Evolutionary conservation across 2,329 filamentous ascomycete species (phyloP).

Genomic region (Aspergillus pseudoterreus): DNA sequence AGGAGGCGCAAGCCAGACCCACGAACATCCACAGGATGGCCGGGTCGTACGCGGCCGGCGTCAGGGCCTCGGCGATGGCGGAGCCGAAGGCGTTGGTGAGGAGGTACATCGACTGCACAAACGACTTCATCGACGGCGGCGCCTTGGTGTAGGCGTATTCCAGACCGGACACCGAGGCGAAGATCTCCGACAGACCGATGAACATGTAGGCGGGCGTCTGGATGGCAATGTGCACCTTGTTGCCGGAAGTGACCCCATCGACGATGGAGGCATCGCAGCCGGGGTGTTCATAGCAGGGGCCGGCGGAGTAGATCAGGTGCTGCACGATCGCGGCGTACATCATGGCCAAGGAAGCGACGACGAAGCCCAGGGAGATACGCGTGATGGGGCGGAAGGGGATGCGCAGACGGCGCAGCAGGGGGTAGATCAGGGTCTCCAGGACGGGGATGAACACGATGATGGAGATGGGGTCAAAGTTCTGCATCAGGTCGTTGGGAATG

Average conservation of each 20-base stretch:
- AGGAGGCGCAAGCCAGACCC: constrained; percentile 51
- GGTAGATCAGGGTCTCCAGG: constrained; percentile 67
- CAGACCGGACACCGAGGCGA: constrained; percentile 64
- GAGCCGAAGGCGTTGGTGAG: constrained; percentile 58
- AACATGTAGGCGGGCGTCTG: constrained; percentile 45
- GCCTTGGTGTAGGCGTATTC: constrained; percentile 75
- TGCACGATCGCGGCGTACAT: constrained; percentile 59
- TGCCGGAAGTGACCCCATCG: constrained; percentile 33
- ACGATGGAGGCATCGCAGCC: constrained; percentile 30
- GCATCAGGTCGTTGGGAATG: constrained; percentile 72
- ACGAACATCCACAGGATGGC: constrained; percentile 65
- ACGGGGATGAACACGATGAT: constrained; percentile 73
- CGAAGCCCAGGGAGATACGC: constrained; percentile 69
- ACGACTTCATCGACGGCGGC: constrained; percentile 64
- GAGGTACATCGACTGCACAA: constrained; percentile 55
- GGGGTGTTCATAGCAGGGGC: constrained; percentile 49
- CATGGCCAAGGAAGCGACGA: constrained; percentile 60
- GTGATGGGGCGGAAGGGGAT: constrained; percentile 72
- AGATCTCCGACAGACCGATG: constrained; percentile 52
- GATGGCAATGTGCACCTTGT: constrained; percentile 43
- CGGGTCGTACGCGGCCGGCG: constrained; percentile 60
- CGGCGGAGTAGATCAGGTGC: constrained; percentile 51
- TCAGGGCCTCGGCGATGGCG: constrained; percentile 59
- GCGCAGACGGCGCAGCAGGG: constrained; percentile 58
- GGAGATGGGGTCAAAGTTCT: constrained; percentile 71